A percentile compares a stretch with the other conserved stretches of the same genome.
Conservation (phyloP, 2,329 filamentous ascomycete genomes). For the Fusarium solani-melongenae region DNA sequence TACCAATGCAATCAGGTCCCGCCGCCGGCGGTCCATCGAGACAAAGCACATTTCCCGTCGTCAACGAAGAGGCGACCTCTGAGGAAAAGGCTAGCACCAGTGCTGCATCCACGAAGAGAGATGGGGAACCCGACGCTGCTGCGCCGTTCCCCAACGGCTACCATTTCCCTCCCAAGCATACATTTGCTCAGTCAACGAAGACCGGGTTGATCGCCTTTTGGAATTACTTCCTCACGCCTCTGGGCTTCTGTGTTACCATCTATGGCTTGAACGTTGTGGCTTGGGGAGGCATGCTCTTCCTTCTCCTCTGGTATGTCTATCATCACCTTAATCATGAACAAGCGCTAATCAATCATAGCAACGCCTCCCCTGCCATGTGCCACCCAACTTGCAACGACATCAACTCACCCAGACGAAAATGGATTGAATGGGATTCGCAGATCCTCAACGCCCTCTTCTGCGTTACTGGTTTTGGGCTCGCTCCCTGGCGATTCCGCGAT, state of each 20-base stretch:
- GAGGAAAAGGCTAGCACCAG: slow-evolving; percentile 13
- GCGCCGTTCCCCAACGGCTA: slow-evolving; percentile 71
- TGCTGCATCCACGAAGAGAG: slow-evolving; percentile 9
- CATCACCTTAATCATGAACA: not conserved
- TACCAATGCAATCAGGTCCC: slow-evolving; percentile 23
- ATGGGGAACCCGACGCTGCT: slow-evolving; percentile 44
- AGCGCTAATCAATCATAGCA: slow-evolving; percentile 30
- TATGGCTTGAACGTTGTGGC: slow-evolving; percentile 87
- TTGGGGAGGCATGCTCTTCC: slow-evolving; percentile 92
- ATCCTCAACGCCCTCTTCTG: slow-evolving; percentile 85
- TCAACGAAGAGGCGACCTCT: slow-evolving; percentile 33
- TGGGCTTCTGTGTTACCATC: slow-evolving; percentile 81
- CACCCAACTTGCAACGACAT: slow-evolving; percentile 75
- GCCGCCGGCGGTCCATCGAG: slow-evolving; percentile 40
- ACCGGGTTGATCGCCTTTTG: slow-evolving; percentile 72
- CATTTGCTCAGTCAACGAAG: slow-evolving; percentile 67
- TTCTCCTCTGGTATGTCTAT: slow-evolving; percentile 76
- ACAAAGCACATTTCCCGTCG: slow-evolving; percentile 30
- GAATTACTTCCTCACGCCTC: slow-evolving; percentile 78
- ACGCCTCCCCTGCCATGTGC: slow-evolving; percentile 74
- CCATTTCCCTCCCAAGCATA: slow-evolving; percentile 71
- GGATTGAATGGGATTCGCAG: slow-evolving; percentile 88
- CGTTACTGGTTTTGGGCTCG: slow-evolving; percentile 85
- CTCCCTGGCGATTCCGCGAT: slow-evolving; percentile 87
- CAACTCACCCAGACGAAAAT: slow-evolving; percentile 80